Conservation (phyloP, 2,329 filamentous ascomycete genomes). For the Colletotrichum higginsianum region DNA sequence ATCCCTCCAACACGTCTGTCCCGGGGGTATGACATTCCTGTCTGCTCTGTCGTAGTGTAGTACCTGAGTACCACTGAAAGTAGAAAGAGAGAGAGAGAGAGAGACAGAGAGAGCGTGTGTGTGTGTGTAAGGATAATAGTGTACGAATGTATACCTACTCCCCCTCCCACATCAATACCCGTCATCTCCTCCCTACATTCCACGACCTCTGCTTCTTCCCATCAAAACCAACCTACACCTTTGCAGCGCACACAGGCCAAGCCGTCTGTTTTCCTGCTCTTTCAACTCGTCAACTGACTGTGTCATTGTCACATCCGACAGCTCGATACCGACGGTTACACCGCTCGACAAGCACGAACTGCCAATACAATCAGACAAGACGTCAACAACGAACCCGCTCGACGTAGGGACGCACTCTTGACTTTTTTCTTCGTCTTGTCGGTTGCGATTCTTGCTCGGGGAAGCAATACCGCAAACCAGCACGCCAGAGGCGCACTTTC, state of each 20-base stretch:
- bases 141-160: constrained; percentile 28
- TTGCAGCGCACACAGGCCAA: constrained; percentile 31
- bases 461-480: constrained; percentile 3
- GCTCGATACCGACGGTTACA: constrained; percentile 16
- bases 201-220: constrained; percentile 39
- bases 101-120: too few species aligned
- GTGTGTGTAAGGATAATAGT: too few species aligned
- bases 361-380: background rate
- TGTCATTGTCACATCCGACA: constrained; percentile 29
- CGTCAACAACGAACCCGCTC: constrained; percentile 18
- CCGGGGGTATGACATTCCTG: constrained; percentile 43
- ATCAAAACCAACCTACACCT: constrained; percentile 37
- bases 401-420: constrained; percentile 14
- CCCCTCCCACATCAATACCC: constrained; percentile 39
- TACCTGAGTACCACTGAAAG: too few species aligned
- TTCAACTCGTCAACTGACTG: constrained; percentile 29
- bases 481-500: constrained; percentile 31
- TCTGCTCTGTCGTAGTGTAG: background rate
- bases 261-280: constrained; percentile 19
- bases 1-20: constrained; percentile 41
- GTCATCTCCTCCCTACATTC: constrained; percentile 44
- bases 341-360: too few species aligned
- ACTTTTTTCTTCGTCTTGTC: too few species aligned
- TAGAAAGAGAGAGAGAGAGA: too few species aligned
- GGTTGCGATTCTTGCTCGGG: constrained; percentile 8